A percentile compares a stretch with the other conserved stretches of the same genome.
phyloP scores from a whole-genome alignment of 164 flowering plant species.

The Sextonia rubra region DNA sequence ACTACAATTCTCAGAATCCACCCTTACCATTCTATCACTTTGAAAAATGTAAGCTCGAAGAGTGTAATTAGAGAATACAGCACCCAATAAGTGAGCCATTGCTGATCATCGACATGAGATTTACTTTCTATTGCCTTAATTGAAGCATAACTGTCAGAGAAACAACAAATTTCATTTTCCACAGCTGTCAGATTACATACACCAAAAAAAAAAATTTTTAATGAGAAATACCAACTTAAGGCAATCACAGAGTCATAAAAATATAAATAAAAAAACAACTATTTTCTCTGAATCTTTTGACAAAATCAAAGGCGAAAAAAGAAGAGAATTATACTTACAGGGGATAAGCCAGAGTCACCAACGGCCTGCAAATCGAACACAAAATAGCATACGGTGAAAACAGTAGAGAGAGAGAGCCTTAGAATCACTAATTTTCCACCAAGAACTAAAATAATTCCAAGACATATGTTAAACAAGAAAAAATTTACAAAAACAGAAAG shows the following conservation, averaged over 20 bases:
- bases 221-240: neutral
- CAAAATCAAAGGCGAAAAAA: neutral
- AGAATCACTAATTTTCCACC: too few species aligned
- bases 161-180: neutral
- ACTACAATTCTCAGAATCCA: neutral
- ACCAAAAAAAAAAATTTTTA: neutral
- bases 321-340: constrained; percentile 46
- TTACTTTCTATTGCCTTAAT: constrained; percentile 77
- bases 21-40: constrained; percentile 61
- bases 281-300: neutral
- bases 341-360: constrained; percentile 76
- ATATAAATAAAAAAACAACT: neutral
- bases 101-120: constrained; percentile 69
- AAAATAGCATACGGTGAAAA: neutral
- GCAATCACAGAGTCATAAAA: neutral
- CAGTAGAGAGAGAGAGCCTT: too few species aligned
- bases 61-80: constrained; percentile 78
- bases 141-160: constrained; percentile 66
- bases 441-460: too few species aligned
- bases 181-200: neutral
- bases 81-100: constrained; percentile 92
- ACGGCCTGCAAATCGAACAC: constrained; percentile 61
- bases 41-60: constrained; percentile 77
- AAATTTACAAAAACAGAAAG: neutral
- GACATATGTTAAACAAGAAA: too few species aligned